Conservation (phyloP, 2,329 filamentous ascomycete species). For the Lachnellula hyalina region DNA sequence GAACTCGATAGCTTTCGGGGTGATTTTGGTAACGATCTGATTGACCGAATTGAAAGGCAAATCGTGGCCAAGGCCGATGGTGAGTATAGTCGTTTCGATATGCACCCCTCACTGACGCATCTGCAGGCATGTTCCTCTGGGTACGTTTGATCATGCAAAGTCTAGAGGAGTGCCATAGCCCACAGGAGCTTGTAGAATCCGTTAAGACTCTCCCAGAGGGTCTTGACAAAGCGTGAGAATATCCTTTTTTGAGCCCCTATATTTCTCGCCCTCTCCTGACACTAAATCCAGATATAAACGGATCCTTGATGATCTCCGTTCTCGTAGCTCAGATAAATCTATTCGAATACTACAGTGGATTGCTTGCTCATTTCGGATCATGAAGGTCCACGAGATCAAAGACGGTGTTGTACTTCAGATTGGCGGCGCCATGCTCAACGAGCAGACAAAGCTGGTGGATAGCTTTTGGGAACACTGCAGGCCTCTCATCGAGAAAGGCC, state of each 20-base stretch:
- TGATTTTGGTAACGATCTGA: constrained; percentile 3
- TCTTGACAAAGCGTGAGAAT: constrained; percentile 10
- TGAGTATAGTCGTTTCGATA: background rate
- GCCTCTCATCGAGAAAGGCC: constrained; percentile 9
- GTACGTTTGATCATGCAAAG: constrained; percentile 7
- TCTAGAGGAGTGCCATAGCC: constrained; percentile 5
- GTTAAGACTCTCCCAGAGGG: constrained; percentile 7
- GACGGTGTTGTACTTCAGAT: constrained; percentile 9
- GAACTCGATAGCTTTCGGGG: background rate
- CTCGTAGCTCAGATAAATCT: background rate
- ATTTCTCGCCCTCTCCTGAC: background rate
- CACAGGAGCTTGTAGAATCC: constrained; percentile 2
- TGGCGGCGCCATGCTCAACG: background rate
- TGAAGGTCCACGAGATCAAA: constrained; percentile 11
- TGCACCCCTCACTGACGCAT: background rate
- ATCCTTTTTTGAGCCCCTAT: background rate
- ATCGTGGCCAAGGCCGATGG: constrained; percentile 10
- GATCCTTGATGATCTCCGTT: constrained; percentile 9
- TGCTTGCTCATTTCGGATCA: constrained; percentile 10
- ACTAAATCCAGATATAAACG: constrained; percentile 7
- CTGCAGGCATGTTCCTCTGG: constrained; percentile 16
- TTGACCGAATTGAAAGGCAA: constrained; percentile 4
- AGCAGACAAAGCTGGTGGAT: constrained; percentile 1
- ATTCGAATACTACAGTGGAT: constrained; percentile 11
- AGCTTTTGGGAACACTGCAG: constrained; percentile 7